Percentiles rank a stretch among this genome's conserved stretches.
phyloP scores from a whole-genome alignment of 2,329 filamentous ascomycete species.

The Fulvia fulva region DNA sequence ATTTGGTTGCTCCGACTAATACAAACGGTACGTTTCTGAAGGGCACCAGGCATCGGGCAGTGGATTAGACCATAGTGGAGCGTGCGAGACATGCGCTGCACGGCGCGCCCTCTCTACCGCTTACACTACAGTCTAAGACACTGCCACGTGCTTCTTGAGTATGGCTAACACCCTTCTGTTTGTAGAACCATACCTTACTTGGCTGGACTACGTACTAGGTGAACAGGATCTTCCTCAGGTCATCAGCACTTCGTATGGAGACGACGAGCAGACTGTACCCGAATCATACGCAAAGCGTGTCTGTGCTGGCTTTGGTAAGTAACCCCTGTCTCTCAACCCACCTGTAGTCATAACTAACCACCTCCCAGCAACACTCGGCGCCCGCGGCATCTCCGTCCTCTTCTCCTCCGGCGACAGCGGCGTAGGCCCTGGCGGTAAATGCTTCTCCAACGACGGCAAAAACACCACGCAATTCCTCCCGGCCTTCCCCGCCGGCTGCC shows the following conservation, averaged over 20 bases:
- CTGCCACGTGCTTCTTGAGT: too few relatives aligned
- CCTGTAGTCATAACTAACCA: not conserved
- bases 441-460: conserved; percentile 45
- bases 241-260: conserved; percentile 63
- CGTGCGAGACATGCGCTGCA: too few relatives aligned
- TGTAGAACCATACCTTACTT: not conserved
- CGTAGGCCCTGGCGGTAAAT: conserved; percentile 47
- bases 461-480: conserved; percentile 43
- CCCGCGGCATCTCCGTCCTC: conserved; percentile 62
- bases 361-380: conserved; percentile 54
- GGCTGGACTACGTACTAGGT: conserved; percentile 53
- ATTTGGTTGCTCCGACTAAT: conserved; percentile 45
- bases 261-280: conserved; percentile 62
- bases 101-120: too few relatives aligned
- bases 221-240: conserved; percentile 57
- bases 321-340: too few relatives aligned
- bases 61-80: too few relatives aligned
- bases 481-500: conserved; percentile 45
- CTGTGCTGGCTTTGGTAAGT: conserved; percentile 50
- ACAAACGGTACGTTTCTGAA: conserved; percentile 47
- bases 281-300: conserved; percentile 57
- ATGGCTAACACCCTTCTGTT: too few relatives aligned
- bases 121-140: too few relatives aligned
- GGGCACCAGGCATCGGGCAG: not conserved
- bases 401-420: conserved; percentile 61